Conservation (phyloP, 139 green algal genomes). For the Picochlorum sp. region DNA sequence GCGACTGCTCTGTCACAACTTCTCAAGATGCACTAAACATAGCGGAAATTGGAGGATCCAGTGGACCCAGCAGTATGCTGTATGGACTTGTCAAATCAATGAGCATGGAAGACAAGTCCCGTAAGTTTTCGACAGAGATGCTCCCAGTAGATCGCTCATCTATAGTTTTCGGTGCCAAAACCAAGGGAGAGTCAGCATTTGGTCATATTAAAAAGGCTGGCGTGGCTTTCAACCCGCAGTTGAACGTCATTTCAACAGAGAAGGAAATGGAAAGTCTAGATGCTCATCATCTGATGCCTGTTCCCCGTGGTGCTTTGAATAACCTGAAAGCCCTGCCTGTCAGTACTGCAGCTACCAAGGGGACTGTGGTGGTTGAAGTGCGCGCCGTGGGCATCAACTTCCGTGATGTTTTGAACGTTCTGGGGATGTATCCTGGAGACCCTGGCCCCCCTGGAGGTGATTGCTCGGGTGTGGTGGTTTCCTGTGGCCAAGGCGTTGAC, state of each 20-base stretch:
- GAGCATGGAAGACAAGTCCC: conserved; percentile 12
- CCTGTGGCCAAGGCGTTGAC: conserved; percentile 16
- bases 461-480: conserved; percentile 45
- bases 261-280: background rate
- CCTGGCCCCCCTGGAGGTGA: conserved; percentile 44
- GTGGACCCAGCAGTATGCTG: conserved; percentile 3
- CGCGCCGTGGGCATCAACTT: conserved; percentile 53
- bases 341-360: background rate
- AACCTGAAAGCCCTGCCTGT: conserved; percentile 39
- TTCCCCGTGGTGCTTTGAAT: conserved; percentile 47
- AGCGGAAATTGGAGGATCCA: too few species aligned
- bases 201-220: background rate
- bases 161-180: too few species aligned
- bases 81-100: conserved; percentile 24
- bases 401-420: conserved; percentile 53
- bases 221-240: background rate
- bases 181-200: background rate
- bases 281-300: conserved; percentile 29
- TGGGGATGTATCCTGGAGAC: conserved; percentile 57
- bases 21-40: too few species aligned
- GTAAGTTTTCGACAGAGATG: too few species aligned
- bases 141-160: too few species aligned
- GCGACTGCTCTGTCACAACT: too few species aligned
- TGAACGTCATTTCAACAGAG: background rate
- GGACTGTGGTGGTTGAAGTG: conserved; percentile 35